Conservation (phyloP, 805 yeast species). For the Monosporozyma servazzii region DNA sequence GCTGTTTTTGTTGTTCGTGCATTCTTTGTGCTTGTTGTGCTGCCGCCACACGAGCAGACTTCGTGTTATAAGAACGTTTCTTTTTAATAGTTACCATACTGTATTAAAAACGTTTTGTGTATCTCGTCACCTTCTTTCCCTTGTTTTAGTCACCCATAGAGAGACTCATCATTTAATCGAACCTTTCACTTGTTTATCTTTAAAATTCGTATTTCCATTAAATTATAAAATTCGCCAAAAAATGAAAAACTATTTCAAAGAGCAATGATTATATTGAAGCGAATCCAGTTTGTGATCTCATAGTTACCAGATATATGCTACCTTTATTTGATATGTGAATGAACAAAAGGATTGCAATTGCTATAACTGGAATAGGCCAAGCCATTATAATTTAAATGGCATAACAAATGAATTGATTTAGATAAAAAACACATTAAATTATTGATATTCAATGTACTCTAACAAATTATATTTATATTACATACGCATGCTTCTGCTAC, state of each 20-base stretch:
- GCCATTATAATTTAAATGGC: too few species aligned
- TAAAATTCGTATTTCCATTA: background rate
- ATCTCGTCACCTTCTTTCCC: background rate
- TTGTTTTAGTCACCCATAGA: background rate
- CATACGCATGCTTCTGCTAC: too few species aligned
- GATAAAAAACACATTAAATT: too few species aligned
- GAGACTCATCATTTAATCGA: too few species aligned
- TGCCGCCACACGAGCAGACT: conserved; percentile 5
- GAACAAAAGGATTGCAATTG: too few species aligned
- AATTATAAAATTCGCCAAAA: background rate
- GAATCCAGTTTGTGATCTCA: too few species aligned
- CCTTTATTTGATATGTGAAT: too few species aligned
- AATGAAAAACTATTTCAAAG: background rate
- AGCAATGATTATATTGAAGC: background rate
- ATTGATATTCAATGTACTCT: too few species aligned
- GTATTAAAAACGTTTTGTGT: background rate
- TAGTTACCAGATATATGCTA: too few species aligned
- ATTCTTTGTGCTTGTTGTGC: conserved; percentile 6
- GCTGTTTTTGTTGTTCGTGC: conserved; percentile 11
- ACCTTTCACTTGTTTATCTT: background rate
- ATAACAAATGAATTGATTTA: too few species aligned
- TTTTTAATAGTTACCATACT: conserved; percentile 24
- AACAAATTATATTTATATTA: too few species aligned
- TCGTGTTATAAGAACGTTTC: conserved; percentile 19
- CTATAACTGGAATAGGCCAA: too few species aligned